Evolutionary conservation across 2,329 filamentous ascomycete species (phyloP), one percentile per base, ranked within the genome.

Genomic region (Cytospora chrysosperma): DNA sequence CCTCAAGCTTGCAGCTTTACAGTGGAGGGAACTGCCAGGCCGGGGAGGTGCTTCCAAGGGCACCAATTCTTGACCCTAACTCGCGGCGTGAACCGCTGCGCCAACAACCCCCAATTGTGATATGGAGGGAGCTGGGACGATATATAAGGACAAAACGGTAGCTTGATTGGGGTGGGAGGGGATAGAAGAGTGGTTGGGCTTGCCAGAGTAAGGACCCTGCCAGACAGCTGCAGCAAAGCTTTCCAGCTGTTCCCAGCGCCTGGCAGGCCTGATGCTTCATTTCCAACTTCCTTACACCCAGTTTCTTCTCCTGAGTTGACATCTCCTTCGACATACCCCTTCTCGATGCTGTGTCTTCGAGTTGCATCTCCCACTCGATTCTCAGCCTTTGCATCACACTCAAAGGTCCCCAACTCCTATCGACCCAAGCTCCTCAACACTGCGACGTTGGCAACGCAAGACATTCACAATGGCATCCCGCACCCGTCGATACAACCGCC

Each of bases 11-110:
- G 43, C 43, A 24, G 43, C 7, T 47, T 47, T 19, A 37, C 19
- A 7, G 32, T 3, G 37, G 7, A 24, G 19, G 21, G 58, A 61
- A 55, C 58, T 55, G 58, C 58, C 58, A 55, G 58, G 37, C 51
- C 58, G 58, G 51, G 57, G 58, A 61, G 53, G 58, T 43, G 58
- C 58, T 61, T 61, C 58, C 58, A 49, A 55, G 58, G 58, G 58
- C 58, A 43, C 58, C 53, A 55, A 50, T 19, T 24, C 4, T 12
- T 26, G 43, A 54, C 27, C 34, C 43, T 17, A 55, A 21, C 58
- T 40, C 30, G 37, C 27, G 37, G 58, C 37, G 58, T 34, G 12
- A 60, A 55, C 58, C 58, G 58, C 58, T 61, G 58, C 58, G 58
- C 51, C 58, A 61, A 61, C 58, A 54, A 26, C 58, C 58, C 37